Evolutionary conservation across 2,329 filamentous ascomycete genomes (phyloP).

Genomic region (Cladophialophora yegresii): DNA sequence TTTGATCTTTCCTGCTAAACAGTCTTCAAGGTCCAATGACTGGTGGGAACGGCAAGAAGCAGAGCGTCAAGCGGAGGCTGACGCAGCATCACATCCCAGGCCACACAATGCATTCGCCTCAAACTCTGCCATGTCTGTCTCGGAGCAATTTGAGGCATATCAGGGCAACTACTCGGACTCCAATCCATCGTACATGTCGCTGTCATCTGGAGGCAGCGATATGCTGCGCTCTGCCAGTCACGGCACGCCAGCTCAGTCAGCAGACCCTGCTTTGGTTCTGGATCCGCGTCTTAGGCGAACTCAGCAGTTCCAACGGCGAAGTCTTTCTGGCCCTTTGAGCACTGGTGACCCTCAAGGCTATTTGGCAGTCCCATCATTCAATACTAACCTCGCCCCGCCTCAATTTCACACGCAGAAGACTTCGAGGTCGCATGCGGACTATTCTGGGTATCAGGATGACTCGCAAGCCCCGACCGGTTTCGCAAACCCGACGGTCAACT

Average conservation of each 20-base stretch:
- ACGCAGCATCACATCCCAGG: slow-evolving; percentile 5
- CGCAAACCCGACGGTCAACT: slow-evolving; percentile 9
- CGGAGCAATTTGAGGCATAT: background rate
- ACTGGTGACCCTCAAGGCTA: background rate
- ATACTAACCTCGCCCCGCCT: background rate
- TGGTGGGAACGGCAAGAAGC: slow-evolving; percentile 41
- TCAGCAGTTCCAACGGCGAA: background rate
- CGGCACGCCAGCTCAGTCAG: background rate
- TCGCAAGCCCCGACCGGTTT: background rate
- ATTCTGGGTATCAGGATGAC: slow-evolving; percentile 4
- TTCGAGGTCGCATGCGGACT: slow-evolving; percentile 16
- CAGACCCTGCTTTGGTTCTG: background rate
- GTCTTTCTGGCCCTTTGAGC: slow-evolving; percentile 1
- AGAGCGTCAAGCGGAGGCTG: slow-evolving; percentile 6
- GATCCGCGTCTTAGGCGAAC: background rate
- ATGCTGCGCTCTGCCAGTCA: slow-evolving; percentile 13
- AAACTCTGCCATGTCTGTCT: background rate
- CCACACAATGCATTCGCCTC: slow-evolving; percentile 1
- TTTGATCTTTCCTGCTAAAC: slow-evolving; percentile 1
- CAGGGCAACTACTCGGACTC: slow-evolving; percentile 11
- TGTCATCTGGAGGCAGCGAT: background rate
- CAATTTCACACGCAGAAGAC: slow-evolving; percentile 12
- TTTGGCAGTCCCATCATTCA: background rate
- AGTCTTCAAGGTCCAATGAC: slow-evolving; percentile 39
- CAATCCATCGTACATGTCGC: background rate